Conservation (phyloP, 2,329 filamentous ascomycete species). For the Daldinia eschscholtzii region DNA sequence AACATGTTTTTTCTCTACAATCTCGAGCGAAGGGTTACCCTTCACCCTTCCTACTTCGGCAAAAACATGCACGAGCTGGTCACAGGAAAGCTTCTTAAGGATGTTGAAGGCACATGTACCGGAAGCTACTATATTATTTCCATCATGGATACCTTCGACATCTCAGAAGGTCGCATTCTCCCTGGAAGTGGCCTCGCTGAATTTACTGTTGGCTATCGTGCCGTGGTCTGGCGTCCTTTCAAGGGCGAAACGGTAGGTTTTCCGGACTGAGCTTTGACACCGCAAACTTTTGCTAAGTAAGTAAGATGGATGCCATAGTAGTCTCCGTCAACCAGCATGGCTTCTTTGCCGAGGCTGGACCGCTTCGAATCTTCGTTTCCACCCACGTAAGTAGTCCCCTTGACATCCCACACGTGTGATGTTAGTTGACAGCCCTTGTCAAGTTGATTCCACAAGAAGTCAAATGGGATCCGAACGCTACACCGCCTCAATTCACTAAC, state of each 20-base stretch:
- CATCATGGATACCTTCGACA: slow-evolving; percentile 96
- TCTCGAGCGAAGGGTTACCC: slow-evolving; percentile 91
- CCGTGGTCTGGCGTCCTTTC: slow-evolving; percentile 97
- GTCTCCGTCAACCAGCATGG: slow-evolving; percentile 91
- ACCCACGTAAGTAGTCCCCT: slow-evolving; percentile 72
- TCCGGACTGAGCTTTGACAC: slow-evolving; percentile 27
- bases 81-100: slow-evolving; percentile 87
- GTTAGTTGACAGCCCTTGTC: slow-evolving; percentile 47
- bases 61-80: slow-evolving; percentile 93
- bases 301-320: slow-evolving; percentile 91
- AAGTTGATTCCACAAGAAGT: slow-evolving; percentile 92
- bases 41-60: slow-evolving; percentile 97
- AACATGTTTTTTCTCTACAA: slow-evolving; percentile 98
- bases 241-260: slow-evolving; percentile 92
- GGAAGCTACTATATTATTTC: slow-evolving; percentile 98
- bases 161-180: slow-evolving; percentile 91
- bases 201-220: slow-evolving; percentile 94
- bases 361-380: slow-evolving; percentile 82
- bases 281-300: slow-evolving; percentile 39
- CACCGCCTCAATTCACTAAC: slow-evolving; percentile 96
- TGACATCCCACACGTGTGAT: slow-evolving; percentile 11
- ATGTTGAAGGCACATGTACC: slow-evolving; percentile 95
- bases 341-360: slow-evolving; percentile 88
- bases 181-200: slow-evolving; percentile 92
- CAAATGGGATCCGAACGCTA: slow-evolving; percentile 94